A percentile compares a stretch with the other conserved stretches of the same genome.
phyloP scores from a whole-genome alignment of 768 basidiomycete species.

The Russula sp. region DNA sequence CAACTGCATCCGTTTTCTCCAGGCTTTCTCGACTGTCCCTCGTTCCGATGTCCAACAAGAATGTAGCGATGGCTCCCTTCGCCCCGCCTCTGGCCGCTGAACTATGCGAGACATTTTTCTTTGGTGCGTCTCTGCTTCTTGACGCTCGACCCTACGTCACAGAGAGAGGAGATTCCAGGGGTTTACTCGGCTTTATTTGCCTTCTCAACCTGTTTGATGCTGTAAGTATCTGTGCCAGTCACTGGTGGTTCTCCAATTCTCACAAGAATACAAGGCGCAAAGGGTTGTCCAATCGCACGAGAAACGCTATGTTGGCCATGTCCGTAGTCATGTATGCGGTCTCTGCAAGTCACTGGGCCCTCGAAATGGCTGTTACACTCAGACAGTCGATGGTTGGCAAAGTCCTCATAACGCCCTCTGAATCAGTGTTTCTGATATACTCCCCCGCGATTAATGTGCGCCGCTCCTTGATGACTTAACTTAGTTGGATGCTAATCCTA shows the following conservation, averaged over 20 bases:
- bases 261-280: neutral
- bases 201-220: no score
- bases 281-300: neutral
- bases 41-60: no score
- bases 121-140: no score
- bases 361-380: neutral
- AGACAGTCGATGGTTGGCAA: neutral
- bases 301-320: neutral
- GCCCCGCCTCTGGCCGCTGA: no score
- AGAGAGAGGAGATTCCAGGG: neutral
- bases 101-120: no score
- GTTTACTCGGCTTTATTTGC: neutral
- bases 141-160: no score
- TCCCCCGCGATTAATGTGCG: constrained; percentile 10
- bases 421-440: neutral
- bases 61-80: no score
- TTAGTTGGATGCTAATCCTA: neutral
- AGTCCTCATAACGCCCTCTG: neutral
- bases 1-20: no score
- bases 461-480: neutral
- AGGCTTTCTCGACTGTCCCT: no score
- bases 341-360: neutral
- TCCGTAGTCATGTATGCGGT: constrained; percentile 4
- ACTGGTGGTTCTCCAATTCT: neutral
- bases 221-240: neutral